These are phyloP conservation scores for Pichia sp. DNA, from an alignment of 1,139 yeast species.

Conservation along the genomic window DNA sequence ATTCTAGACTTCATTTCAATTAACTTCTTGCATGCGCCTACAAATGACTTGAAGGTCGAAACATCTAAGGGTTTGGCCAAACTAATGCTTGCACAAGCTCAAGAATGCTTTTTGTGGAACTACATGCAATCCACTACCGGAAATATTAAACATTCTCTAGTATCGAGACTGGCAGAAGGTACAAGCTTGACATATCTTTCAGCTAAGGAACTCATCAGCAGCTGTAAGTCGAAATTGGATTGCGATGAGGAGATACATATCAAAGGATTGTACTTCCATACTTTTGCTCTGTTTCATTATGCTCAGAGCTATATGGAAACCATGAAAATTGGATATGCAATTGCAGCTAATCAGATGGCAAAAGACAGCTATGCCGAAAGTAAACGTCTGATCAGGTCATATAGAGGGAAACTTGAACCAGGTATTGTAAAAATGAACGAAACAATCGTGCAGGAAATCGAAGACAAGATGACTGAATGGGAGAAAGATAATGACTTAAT, in stretches of 20 bases:
- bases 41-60: slow-evolving; percentile 67
- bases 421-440: slow-evolving; percentile 7
- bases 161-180: slow-evolving; percentile 67
- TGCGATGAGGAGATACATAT: slow-evolving; percentile 30
- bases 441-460: slow-evolving; percentile 17
- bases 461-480: slow-evolving; percentile 44
- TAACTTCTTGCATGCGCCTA: slow-evolving; percentile 87
- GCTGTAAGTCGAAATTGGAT: slow-evolving; percentile 6
- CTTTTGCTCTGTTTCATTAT: slow-evolving; percentile 50
- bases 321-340: slow-evolving; percentile 69
- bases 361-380: slow-evolving; percentile 37
- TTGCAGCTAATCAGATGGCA: slow-evolving; percentile 47
- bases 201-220: slow-evolving; percentile 40
- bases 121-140: slow-evolving; percentile 41
- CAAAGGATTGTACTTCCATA: slow-evolving; percentile 43
- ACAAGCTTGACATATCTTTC: slow-evolving; percentile 54
- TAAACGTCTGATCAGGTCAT: not conserved
- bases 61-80: slow-evolving; percentile 62
- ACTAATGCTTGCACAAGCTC: slow-evolving; percentile 81
- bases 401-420: slow-evolving; percentile 3
- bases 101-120: slow-evolving; percentile 72
- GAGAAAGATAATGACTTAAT: slow-evolving; percentile 86
- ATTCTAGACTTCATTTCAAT: slow-evolving; percentile 68
- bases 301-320: slow-evolving; percentile 46
- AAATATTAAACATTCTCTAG: slow-evolving; percentile 53